Percentiles rank a stretch among this genome's conserved stretches.
Conservation (phyloP, 768 basidiomycete genomes). For the Pleurotus salmoneostramineus region DNA sequence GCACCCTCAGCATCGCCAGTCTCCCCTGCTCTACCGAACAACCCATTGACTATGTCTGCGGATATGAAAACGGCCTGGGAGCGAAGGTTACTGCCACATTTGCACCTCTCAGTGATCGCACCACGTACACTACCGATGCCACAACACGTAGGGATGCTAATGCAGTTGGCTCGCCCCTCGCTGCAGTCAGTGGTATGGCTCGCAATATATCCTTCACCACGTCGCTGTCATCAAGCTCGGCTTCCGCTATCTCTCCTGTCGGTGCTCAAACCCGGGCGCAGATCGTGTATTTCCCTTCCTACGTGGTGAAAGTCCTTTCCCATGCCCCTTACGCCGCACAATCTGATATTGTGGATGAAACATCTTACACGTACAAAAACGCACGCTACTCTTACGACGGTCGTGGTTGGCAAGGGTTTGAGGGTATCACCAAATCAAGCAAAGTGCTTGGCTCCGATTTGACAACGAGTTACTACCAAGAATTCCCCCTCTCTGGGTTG, state of each 20-base stretch:
- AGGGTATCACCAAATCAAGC: neutral
- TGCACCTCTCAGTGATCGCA: slow-evolving; percentile 1
- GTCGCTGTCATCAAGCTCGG: neutral
- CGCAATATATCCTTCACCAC: neutral
- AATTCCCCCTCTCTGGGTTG: neutral
- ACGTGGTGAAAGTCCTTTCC: neutral
- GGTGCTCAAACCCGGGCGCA: neutral
- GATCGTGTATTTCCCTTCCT: slow-evolving; percentile 1
- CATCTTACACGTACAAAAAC: neutral
- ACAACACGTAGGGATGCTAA: neutral
- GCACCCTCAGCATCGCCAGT: neutral
- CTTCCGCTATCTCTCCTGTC: neutral
- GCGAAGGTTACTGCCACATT: neutral
- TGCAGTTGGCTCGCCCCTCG: neutral
- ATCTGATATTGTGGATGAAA: neutral
- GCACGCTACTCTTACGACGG: neutral
- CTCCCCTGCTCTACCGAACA: slow-evolving; percentile 1
- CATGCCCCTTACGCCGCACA: neutral
- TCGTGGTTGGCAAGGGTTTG: neutral
- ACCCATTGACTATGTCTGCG: neutral
- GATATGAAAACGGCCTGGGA: neutral
- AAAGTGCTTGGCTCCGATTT: neutral
- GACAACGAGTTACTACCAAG: neutral
- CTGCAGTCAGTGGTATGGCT: neutral
- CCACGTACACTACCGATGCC: neutral